Conservation (phyloP, 2,329 filamentous ascomycete species). For the Dothideomycetidae sp. region DNA sequence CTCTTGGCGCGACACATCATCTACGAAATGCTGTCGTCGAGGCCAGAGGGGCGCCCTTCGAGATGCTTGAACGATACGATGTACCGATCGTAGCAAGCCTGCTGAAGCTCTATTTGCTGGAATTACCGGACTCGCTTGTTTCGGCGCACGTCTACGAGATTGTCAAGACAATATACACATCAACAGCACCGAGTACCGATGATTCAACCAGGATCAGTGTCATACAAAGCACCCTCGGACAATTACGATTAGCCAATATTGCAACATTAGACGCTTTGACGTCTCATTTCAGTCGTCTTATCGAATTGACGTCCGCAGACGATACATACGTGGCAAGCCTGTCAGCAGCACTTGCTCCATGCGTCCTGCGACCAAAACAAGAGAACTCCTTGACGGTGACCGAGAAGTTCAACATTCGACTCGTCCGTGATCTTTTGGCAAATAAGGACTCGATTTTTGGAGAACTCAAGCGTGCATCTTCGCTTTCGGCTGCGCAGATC, state of each 20-base stretch:
- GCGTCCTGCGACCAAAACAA: conserved; percentile 70
- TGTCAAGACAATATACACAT: conserved; percentile 89
- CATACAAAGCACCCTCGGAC: conserved; percentile 86
- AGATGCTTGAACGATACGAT: conserved; percentile 75
- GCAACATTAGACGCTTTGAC: conserved; percentile 96
- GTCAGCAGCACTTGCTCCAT: conserved; percentile 63
- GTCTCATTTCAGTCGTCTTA: conserved; percentile 93
- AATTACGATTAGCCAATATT: conserved; percentile 91
- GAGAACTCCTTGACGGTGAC: conserved; percentile 90
- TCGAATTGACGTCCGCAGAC: conserved; percentile 91
- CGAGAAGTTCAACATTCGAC: conserved; percentile 79
- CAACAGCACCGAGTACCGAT: conserved; percentile 58
- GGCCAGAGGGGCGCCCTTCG: conserved; percentile 61
- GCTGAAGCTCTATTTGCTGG: conserved; percentile 85
- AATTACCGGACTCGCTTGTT: conserved; percentile 94
- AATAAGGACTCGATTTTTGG: conserved; percentile 94
- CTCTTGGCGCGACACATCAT: conserved; percentile 69
- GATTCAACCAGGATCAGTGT: conserved; percentile 75
- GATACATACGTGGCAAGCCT: conserved; percentile 68
- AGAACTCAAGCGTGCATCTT: conserved; percentile 84
- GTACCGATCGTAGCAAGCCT: conserved; percentile 87
- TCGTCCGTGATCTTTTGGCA: conserved; percentile 80
- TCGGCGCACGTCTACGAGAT: conserved; percentile 98
- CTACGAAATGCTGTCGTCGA: conserved; percentile 74
- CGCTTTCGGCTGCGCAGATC: conserved; percentile 50